Base-by-base conservation (phyloP, 164 flowering plant species). In the Magnolia kwangsiensis region DNA sequence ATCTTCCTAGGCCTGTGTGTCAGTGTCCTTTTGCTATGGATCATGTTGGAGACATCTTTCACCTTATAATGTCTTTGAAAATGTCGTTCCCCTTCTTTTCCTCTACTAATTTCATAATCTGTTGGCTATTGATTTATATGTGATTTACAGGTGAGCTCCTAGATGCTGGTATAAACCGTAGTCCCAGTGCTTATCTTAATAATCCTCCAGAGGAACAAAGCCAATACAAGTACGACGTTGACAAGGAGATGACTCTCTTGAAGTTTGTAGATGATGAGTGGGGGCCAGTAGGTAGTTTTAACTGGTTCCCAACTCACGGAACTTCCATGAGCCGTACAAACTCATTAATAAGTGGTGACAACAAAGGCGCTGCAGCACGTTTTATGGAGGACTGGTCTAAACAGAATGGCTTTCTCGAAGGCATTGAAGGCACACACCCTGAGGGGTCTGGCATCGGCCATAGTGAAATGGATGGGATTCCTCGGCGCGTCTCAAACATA, bases 251-350 rank as follows among this genome's bases (percentile, higher is more conserved):
- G 98, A 96, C 98, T 27, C 96, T 96, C 65, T 78, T 94, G 84
- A 96, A 96, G 89, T 96, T 96, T 85, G 90, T 90, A 3, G 98
- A 96, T 85, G 83, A 87, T 76, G 89, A 91, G 68, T 96, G 98
- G 98, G 99, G 99, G 14, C 94, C 99, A 66, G 89, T 96, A 11
- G 99, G 99, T 74, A 90, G 95, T 87, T 96, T 96, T 78, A 94
- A 91, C 84, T 94, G 98, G 99, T 94, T 96, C 87, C 95, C 99
- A 66, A 96, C 99, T 74, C 98, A 96, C 87, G 99, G 99, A 74
- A 96, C 99, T 77, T 96, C 99, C 55, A 96, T 96, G 99, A 92
- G 99, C 80, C 97, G 98, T 59, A 90, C 98, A 80, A 96, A 96
- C 72, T 83, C 90, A 67, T 85, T 96, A 87, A 90, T 96, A 59